Evolutionary conservation across 345 rosid species (phyloP).

Genomic region (Bruguiera gymnorhiza): DNA sequence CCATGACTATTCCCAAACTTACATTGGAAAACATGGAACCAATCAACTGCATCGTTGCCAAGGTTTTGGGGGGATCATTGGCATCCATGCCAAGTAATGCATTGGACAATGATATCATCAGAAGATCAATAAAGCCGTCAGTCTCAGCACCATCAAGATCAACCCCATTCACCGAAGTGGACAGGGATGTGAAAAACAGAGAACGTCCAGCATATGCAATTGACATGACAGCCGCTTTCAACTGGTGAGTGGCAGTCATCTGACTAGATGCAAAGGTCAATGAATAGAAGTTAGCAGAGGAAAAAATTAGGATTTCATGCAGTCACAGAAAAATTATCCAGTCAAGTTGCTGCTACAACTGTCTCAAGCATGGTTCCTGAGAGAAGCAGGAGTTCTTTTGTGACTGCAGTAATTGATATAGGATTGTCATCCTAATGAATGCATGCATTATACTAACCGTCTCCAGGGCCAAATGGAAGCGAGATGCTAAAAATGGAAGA

Average conservation of each 20-base stretch:
- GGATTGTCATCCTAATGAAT: constrained; percentile 3
- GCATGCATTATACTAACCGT: constrained; percentile 61
- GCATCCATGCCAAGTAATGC: constrained; percentile 99
- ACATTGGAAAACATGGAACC: constrained; percentile 99
- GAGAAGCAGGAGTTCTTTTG: neutral
- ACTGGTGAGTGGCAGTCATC: constrained; percentile 99
- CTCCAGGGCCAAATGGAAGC: constrained; percentile 96
- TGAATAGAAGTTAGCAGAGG: constrained; percentile 37
- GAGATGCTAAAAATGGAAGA: constrained; percentile 91
- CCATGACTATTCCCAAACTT: constrained; percentile 29
- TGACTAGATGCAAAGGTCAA: constrained; percentile 60
- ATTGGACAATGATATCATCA: constrained; percentile 81
- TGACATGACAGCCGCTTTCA: constrained; percentile 94
- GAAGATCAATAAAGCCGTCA: constrained; percentile 51
- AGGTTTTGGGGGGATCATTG: constrained; percentile 96
- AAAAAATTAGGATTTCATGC: constrained; percentile 14
- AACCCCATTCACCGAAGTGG: constrained; percentile 47
- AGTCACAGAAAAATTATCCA: constrained; percentile 5
- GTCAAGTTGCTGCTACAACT: neutral
- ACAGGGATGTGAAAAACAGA: constrained; percentile 65
- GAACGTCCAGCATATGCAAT: constrained; percentile 97
- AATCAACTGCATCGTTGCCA: constrained; percentile 94
- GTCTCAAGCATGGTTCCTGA: neutral
- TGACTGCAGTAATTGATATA: neutral
- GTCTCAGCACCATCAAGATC: constrained; percentile 46